Base-by-base conservation (phyloP, 805 yeast genomes). In the Torulaspora gathmanii region DNA sequence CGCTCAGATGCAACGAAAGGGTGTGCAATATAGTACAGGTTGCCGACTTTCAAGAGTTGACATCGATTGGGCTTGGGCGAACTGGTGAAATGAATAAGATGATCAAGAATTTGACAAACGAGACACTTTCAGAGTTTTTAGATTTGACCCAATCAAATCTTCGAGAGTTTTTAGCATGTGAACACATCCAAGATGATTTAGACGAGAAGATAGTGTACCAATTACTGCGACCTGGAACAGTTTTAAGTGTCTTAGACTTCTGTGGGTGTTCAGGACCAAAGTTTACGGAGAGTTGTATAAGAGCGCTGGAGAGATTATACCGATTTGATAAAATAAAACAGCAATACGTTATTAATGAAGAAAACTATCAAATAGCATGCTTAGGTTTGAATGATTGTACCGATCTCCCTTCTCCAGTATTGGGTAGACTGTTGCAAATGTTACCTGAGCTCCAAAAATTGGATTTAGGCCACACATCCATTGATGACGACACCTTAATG, bases 361-460 rank as follows among this genome's bases (percentile, higher is more conserved):
- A 45, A 22, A 64, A 63, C 45, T 59, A 57, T 43, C 68, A 64
- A 36, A 56, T 64, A 7, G 58, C 67, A 17, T 61, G 67, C 33
- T 71, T 90, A 9, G 86, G 95, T 0, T 78, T 90, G 58, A 95
- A 89, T 65, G 96, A 88, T 58, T 90, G 97, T 63, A 82, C 93
- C 2, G 87, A 86, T 52, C 69, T 89, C 30, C 74, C 86, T 3
- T 64, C 77, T 5, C 71, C 70, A n/a, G 74, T 74, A 0, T 77
- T 85, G 45, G 54, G 58, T 15, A 55, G 49, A 41, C 44, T 61
- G 7, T 70, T 70, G 20, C 74, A 72, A 42, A 60, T 86, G 10
- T 68, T 90, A 23, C 82, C 85, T 1, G 75, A 73, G 40, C 66
- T 89, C 41, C 77, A 78, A 51, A 77, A 87, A 50, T 68, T 89